Base-by-base conservation (phyloP, 768 basidiomycete species). In the Phanerochaete carnosa region DNA sequence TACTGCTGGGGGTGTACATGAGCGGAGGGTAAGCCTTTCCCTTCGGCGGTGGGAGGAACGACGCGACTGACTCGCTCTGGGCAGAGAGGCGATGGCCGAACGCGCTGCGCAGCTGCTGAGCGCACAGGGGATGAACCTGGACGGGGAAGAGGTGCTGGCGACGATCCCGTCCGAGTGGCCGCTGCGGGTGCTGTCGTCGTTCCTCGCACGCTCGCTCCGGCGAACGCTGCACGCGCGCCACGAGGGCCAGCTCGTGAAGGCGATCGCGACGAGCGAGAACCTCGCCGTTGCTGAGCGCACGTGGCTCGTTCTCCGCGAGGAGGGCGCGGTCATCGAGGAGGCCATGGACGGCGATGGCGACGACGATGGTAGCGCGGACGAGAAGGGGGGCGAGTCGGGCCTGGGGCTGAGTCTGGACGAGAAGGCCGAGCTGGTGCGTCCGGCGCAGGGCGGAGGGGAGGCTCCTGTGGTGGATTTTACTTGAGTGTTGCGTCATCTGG, bases 1-100 rank as follows among this genome's bases (percentile, higher is more conserved):
- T 86, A 30, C 72, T 96, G 29, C 68, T 96, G 60, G 86, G 90
- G 69, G 89, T 95, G 7, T 94, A 95, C 72, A 89, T 94, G 88
- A 78, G 77, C 35, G 85, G 87, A 58, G 83, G 84, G 91, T 92
- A 66, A 60, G 88, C n/a, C n/a, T n/a, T n/a, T 80, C 11, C 39
- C 12, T 12, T 11, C 32, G n/a, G 15, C 45, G 25, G 25, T 6
- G 23, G 16, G 13, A 13, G 3, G 8, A 12, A 1, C 13, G 25
- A 15, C 43, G 22, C n/a, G 28, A 22, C 12, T 37, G 7, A 57
- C 26, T 22, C 46, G 57, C 22, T 39, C 46, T 37, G 8, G 23
- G 23, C 59, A 91, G 87, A 50, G 80, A 82, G 59, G 70, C 74
- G 1, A 81, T 80, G 30, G 72, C 82, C 2, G 81, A 83, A 22